phyloP scores from a whole-genome alignment of 495 filamentous ascomycete species.

The Podospora sp. region DNA sequence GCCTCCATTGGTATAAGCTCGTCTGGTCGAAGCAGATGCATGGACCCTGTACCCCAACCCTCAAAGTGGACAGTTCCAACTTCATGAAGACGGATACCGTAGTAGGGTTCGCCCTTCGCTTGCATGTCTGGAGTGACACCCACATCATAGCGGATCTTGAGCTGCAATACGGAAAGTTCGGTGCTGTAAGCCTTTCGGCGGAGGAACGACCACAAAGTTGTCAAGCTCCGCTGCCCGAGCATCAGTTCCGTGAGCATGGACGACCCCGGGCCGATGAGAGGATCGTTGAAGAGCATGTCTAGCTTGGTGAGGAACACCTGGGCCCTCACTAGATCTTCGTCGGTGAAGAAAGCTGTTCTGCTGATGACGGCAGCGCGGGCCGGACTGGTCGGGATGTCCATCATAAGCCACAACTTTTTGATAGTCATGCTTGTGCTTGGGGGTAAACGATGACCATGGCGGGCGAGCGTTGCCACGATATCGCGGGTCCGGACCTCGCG shows the following conservation, averaged over 20 bases:
- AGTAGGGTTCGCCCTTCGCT: slow-evolving; percentile 25
- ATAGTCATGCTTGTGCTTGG: slow-evolving; percentile 44
- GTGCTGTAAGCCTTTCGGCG: slow-evolving; percentile 42
- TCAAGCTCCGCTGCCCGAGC: slow-evolving; percentile 59
- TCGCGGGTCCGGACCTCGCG: slow-evolving; percentile 44
- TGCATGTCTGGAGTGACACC: slow-evolving; percentile 15
- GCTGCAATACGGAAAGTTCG: slow-evolving; percentile 44
- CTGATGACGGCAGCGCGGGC: slow-evolving; percentile 53
- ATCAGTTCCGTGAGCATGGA: slow-evolving; percentile 54
- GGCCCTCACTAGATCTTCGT: slow-evolving; percentile 56
- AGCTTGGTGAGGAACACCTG: slow-evolving; percentile 65
- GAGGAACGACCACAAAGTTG: slow-evolving; percentile 53
- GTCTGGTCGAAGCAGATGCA: slow-evolving; percentile 55
- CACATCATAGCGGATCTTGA: slow-evolving; percentile 49
- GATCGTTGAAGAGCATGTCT: slow-evolving; percentile 60
- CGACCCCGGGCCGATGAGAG: slow-evolving; percentile 43
- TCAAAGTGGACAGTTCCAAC: slow-evolving; percentile 55
- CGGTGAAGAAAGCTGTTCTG: slow-evolving; percentile 51
- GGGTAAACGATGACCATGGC: slow-evolving; percentile 57
- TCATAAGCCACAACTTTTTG: slow-evolving; percentile 66
- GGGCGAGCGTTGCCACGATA: slow-evolving; percentile 56
- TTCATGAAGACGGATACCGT: slow-evolving; percentile 52
- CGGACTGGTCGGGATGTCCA: slow-evolving; percentile 59
- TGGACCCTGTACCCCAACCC: slow-evolving; percentile 49
- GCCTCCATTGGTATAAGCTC: slow-evolving; percentile 58